Conservation (phyloP, 352 stramenopile genomes). For the Phytopythium kandeliae region DNA sequence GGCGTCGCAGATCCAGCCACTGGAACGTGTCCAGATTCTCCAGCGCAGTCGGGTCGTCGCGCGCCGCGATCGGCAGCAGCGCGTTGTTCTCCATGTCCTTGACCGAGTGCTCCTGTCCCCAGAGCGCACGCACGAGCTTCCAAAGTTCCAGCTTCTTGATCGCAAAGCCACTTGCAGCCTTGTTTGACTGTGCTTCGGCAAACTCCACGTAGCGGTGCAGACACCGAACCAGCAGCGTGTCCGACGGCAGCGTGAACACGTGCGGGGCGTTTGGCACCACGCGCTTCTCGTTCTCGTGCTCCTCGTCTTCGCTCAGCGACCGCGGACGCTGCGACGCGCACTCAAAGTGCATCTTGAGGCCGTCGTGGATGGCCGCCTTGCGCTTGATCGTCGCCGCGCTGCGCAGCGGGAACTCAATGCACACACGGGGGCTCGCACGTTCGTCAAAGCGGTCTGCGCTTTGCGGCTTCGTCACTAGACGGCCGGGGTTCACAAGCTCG, state of each 20-base stretch:
- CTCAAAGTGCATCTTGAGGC: conserved; percentile 52
- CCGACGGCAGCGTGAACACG: conserved; percentile 40
- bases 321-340: conserved; percentile 23
- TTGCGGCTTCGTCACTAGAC: conserved; percentile 22
- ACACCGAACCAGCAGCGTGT: conserved; percentile 43
- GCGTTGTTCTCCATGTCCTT: conserved; percentile 18
- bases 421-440: conserved; percentile 20
- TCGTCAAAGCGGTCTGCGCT: conserved; percentile 13
- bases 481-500: conserved; percentile 60
- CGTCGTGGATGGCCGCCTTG: conserved; percentile 41
- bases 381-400: conserved; percentile 17
- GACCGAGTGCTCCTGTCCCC: conserved; percentile 63
- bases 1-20: conserved; percentile 58
- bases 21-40: conserved; percentile 67
- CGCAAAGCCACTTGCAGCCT: conserved; percentile 3
- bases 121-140: conserved; percentile 69
- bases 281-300: conserved; percentile 13
- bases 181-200: conserved; percentile 22
- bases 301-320: conserved; percentile 15
- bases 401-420: conserved; percentile 49
- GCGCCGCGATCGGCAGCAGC: conserved; percentile 43
- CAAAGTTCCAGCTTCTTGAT: conserved; percentile 40
- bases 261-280: conserved; percentile 18
- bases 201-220: conserved; percentile 57
- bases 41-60: conserved; percentile 51